Base-by-base conservation (phyloP, 2,329 filamentous ascomycete genomes). In the Phyllosticta ampelicida region DNA sequence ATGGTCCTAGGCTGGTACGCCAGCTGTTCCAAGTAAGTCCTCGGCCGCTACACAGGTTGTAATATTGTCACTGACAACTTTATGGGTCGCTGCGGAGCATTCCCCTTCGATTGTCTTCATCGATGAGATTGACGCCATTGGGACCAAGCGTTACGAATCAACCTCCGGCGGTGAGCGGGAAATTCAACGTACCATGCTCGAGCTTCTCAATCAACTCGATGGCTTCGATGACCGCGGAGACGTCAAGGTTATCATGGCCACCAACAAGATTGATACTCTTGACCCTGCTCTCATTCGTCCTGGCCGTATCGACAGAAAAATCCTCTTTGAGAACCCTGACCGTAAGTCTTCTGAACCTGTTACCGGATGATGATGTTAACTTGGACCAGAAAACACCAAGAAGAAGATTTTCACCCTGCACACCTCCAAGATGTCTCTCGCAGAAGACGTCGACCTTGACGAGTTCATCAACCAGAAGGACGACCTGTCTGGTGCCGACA, bases 211-310 rank as follows among this genome's bases (percentile, higher is more conserved):
- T 75, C 94, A 99, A 77, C 85, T 99, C 9, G 94, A 99, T 71
- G 94, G 94, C 67, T 99, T 99, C 76, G 94, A 99, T 70, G 95
- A 99, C 74, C 89, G 94, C 61, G 95, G 94, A 65, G 94, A 99
- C 71, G 92, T 99, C 75, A 99, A 99, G 80, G 94, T 99, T 62
- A 92, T 99, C 73, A 97, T 99, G 91, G 95, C 94, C 11, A 99
- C 94, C 65, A 99, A 99, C 85, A 99, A 99, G 83, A 99, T 99
- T 65, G 95, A 99, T 65, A 95, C 90, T 3, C 81, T 99, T 26
- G 95, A 99, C 70, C 94, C 94, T 58, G 94, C 94, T 18, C 80
- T 99, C 65, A 99, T 99, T 70, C 87, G 94, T 65, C 94, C 94
- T 51, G 94, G 94, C 63, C 91, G 94, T 81, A 99, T 99, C 73